Percentiles rank a stretch among this genome's conserved stretches.
Conservation (phyloP, 2,329 filamentous ascomycete species). For the Aspergillus ochraceus region DNA sequence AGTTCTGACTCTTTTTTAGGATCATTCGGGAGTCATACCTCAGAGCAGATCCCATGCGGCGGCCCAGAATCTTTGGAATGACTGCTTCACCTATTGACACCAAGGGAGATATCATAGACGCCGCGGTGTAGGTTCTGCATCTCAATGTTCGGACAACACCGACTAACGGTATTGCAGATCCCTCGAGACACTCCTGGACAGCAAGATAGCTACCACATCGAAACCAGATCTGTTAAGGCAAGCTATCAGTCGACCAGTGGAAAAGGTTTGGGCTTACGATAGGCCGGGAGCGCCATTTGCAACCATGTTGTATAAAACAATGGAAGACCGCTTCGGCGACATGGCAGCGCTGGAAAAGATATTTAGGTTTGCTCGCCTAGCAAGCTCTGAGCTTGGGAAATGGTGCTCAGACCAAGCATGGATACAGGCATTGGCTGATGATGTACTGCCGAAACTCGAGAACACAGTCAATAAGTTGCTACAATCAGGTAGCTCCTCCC, state of each 20-base stretch:
- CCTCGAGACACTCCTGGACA: slow-evolving; percentile 75
- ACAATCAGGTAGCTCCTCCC: background rate
- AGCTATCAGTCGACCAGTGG: slow-evolving; percentile 58
- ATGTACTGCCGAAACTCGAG: slow-evolving; percentile 63
- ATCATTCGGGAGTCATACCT: slow-evolving; percentile 88
- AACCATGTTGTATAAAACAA: slow-evolving; percentile 63
- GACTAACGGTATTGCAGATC: slow-evolving; percentile 44
- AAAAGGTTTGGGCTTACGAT: slow-evolving; percentile 60
- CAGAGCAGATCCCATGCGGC: slow-evolving; percentile 45
- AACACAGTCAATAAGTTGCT: slow-evolving; percentile 36
- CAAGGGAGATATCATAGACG: slow-evolving; percentile 68
- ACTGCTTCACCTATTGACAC: slow-evolving; percentile 93
- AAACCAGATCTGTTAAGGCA: slow-evolving; percentile 61
- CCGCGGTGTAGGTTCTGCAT: slow-evolving; percentile 52
- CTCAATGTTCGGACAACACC: background rate
- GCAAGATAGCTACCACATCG: slow-evolving; percentile 75
- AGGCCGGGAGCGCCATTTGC: slow-evolving; percentile 53
- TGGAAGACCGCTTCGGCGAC: slow-evolving; percentile 57
- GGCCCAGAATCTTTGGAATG: slow-evolving; percentile 89
- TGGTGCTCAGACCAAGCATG: slow-evolving; percentile 88
- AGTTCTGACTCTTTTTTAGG: slow-evolving; percentile 31
- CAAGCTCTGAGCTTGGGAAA: slow-evolving; percentile 67
- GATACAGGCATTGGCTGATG: slow-evolving; percentile 66
- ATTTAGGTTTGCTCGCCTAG: slow-evolving; percentile 60
- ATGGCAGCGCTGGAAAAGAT: slow-evolving; percentile 55